Evolutionary conservation across 1,284 basidiomycete genomes (phyloP).

Genomic region (Porogramme epimiltina): DNA sequence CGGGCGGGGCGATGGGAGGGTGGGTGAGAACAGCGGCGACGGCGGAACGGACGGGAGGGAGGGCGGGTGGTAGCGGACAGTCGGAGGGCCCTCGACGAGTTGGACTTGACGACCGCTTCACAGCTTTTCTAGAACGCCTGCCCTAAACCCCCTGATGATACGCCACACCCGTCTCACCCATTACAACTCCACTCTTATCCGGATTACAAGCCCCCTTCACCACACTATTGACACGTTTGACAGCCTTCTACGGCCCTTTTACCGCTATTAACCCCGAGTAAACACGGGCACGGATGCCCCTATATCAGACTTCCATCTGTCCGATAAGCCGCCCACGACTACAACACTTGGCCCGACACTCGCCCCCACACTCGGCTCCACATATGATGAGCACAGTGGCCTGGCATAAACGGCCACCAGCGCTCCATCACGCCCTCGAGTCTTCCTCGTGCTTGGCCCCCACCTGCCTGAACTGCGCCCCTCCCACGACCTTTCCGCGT

Average conservation of each 20-base stretch:
- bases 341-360: too few relatives aligned
- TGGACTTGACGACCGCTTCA: constrained; percentile 31
- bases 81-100: constrained; percentile 26
- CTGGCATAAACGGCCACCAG: too few relatives aligned
- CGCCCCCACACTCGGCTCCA: too few relatives aligned
- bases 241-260: too few relatives aligned
- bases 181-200: constrained; percentile 3
- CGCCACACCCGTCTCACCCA: constrained; percentile 9
- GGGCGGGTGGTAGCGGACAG: constrained; percentile 12
- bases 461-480: too few relatives aligned
- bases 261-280: too few relatives aligned
- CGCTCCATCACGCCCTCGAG: too few relatives aligned
- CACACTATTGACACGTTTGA: background rate
- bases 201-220: constrained; percentile 1
- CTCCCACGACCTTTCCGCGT: too few relatives aligned
- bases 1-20: constrained; percentile 9
- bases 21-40: constrained; percentile 17
- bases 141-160: constrained; percentile 27
- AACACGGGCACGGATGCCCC: background rate
- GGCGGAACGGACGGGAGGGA: constrained; percentile 16
- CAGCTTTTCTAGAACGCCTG: constrained; percentile 28
- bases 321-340: background rate
- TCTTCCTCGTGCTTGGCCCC: too few relatives aligned
- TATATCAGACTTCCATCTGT: background rate
- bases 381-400: too few relatives aligned